Evolutionary conservation across 2,329 filamentous ascomycete species (phyloP).

Genomic region (Neonectria sp.): DNA sequence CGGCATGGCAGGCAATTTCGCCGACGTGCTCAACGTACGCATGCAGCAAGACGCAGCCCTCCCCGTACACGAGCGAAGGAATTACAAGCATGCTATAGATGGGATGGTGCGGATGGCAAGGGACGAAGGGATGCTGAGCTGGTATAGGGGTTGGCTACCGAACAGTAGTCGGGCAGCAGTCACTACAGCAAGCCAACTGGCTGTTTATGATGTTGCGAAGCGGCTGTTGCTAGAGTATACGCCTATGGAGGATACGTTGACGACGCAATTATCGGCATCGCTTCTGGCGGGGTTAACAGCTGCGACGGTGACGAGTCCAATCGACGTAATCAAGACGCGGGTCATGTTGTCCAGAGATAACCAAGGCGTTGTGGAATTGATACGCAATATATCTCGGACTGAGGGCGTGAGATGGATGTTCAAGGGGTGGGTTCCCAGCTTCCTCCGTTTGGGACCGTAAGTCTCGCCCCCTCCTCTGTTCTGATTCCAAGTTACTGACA

Average conservation of each 20-base stretch:
- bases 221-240: constrained; percentile 75
- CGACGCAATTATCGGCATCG: constrained; percentile 83
- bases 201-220: constrained; percentile 88
- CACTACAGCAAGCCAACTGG: constrained; percentile 89
- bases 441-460: constrained; percentile 73
- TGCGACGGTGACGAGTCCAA: constrained; percentile 86
- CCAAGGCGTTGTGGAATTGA: constrained; percentile 67
- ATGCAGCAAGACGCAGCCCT: constrained; percentile 96
- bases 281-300: constrained; percentile 86
- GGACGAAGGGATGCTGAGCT: constrained; percentile 81
- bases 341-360: constrained; percentile 78
- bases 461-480: constrained; percentile 45
- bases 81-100: constrained; percentile 91
- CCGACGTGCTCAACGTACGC: constrained; percentile 96
- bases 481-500: neutral
- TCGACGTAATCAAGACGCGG: constrained; percentile 91
- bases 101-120: constrained; percentile 88
- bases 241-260: constrained; percentile 77
- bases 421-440: constrained; percentile 86
- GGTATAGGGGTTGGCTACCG: constrained; percentile 90
- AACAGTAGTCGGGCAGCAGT: constrained; percentile 85
- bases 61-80: constrained; percentile 79
- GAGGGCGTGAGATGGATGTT: constrained; percentile 88
- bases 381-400: constrained; percentile 75
- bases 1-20: constrained; percentile 91